Conservation (phyloP, 2,329 filamentous ascomycete species). For the Xylaria sp. region DNA sequence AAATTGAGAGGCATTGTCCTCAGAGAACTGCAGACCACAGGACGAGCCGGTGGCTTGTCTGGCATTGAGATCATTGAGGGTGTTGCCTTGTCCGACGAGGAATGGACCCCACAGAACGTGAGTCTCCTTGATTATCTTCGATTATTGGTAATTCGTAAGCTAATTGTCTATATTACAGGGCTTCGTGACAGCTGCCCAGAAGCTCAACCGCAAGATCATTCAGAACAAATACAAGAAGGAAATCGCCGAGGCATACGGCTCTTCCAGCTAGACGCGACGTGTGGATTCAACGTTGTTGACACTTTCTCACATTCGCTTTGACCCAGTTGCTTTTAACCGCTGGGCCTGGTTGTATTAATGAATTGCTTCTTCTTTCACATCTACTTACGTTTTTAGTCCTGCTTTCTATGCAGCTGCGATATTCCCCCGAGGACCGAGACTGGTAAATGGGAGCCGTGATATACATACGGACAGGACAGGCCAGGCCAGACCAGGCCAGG, state of each 20-base stretch:
- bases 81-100: conserved; percentile 65
- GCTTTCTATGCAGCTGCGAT: no score
- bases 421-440: no score
- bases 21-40: conserved; percentile 57
- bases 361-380: no score
- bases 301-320: no score
- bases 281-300: neutral
- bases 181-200: conserved; percentile 64
- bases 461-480: no score
- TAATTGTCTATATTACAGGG: conserved; percentile 42
- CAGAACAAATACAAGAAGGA: conserved; percentile 56
- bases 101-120: conserved; percentile 71
- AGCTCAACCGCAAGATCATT: conserved; percentile 66
- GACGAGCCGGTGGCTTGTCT: conserved; percentile 56
- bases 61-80: conserved; percentile 68
- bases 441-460: no score
- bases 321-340: no score
- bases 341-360: no score
- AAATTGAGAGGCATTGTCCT: conserved; percentile 59
- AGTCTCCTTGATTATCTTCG: conserved; percentile 32
- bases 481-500: no score
- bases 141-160: neutral
- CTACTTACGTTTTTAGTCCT: no score
- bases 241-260: conserved; percentile 55
- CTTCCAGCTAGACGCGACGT: conserved; percentile 25